Base-by-base conservation (phyloP, 2,329 filamentous ascomycete species). In the Cladophialophora psammophila region DNA sequence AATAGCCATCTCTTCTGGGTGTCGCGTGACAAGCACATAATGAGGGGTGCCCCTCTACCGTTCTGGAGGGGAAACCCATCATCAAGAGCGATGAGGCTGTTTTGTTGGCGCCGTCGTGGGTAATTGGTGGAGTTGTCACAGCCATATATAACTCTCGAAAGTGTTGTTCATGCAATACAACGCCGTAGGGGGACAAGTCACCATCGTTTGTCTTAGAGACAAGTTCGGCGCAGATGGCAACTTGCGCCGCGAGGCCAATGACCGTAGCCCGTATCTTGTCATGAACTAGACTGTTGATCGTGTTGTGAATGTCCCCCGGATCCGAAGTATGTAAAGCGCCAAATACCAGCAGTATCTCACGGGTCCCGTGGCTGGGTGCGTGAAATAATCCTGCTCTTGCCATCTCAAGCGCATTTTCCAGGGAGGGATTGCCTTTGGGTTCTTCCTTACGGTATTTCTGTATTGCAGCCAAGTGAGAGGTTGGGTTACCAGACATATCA, bases 321-420 rank as follows among this genome's bases (percentile, higher is more conserved):
- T 99, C 95, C 72, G 91, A 91, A 38, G 93, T 94, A 50, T 96
- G 86, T 6, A 99, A 85, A 10, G 94, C 94, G 45, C 95, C 95
- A 76, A 95, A 96, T 57, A 98, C 88, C 66, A 99, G 88, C 40
- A 99, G 88, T 7, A 97, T 90, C 79, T 99, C 95, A 71, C 95
- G 85, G 1, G 95, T 99, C 55, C 95, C 94, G 76, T 99, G 95
- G 18, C 90, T 91, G 1, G 95, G 95, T 1, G 94, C 91, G 79
- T 98, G 93, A 75, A 91, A 97, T n/a, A 99, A 83, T 40, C 91
- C 90, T 61, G 93, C 95, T 63, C 95, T 87, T 68, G 92, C 93
- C 91, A 99, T 96, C 79, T 99, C 94, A 59, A 99, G 85, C 3
- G 94, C 94, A 78, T 99, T 99, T 79, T 99, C 95, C 69, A 99